A percentile compares a stretch with the other conserved stretches of the same genome.
phyloP scores from a whole-genome alignment of 352 stramenopile genomes.

The Lagenidium giganteum region DNA sequence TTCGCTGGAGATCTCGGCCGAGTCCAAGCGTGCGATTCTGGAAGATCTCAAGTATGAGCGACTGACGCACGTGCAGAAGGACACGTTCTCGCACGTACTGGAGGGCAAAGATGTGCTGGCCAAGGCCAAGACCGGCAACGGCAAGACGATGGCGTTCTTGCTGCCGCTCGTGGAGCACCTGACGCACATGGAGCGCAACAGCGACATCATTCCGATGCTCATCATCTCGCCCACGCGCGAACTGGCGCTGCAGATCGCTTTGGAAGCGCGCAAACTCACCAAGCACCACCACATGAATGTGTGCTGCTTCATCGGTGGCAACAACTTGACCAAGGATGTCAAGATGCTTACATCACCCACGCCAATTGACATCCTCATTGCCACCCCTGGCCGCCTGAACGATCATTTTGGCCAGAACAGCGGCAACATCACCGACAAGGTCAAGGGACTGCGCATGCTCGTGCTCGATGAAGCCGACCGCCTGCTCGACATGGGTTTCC shows the following conservation, averaged over 20 bases:
- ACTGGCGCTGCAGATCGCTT: constrained; percentile 93
- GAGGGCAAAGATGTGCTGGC: constrained; percentile 88
- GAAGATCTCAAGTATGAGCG: constrained; percentile 82
- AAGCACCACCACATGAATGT: too few species aligned
- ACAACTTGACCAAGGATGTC: constrained; percentile 42
- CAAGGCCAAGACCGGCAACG: constrained; percentile 87
- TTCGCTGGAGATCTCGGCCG: constrained; percentile 46
- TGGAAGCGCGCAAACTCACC: too few species aligned
- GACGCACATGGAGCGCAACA: constrained; percentile 39
- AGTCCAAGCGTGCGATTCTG: constrained; percentile 64
- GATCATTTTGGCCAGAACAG: constrained; percentile 88
- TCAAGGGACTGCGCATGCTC: constrained; percentile 12
- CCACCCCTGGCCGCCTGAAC: constrained; percentile 86
- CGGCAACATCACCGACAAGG: constrained; percentile 41
- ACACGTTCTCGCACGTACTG: constrained; percentile 70
- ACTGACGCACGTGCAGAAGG: constrained; percentile 88
- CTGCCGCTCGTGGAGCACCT: constrained; percentile 79
- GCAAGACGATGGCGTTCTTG: constrained; percentile 89
- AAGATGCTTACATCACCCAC: neutral
- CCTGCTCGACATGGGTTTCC: constrained; percentile 88
- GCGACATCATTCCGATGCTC: constrained; percentile 87
- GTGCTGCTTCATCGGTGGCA: constrained; percentile 47
- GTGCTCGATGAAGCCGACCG: constrained; percentile 89
- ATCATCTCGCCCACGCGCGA: constrained; percentile 95
- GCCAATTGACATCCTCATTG: constrained; percentile 83